phyloP scores from a whole-genome alignment of 805 yeast species.

The Candida odintsovae region DNA sequence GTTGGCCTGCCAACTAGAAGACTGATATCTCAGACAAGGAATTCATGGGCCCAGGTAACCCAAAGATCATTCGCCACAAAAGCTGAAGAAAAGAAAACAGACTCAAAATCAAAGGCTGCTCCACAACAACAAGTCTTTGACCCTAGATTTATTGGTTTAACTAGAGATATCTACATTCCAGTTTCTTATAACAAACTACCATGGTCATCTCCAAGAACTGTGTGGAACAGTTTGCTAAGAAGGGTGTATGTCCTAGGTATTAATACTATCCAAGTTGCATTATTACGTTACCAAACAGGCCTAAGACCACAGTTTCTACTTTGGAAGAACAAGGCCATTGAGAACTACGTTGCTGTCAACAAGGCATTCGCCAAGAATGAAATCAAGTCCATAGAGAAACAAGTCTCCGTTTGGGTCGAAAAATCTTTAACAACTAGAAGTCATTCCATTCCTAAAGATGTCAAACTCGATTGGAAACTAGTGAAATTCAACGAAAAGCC shows the following conservation, averaged over 20 bases:
- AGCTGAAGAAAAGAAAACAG: conserved; percentile 6
- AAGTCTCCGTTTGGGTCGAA: conserved; percentile 57
- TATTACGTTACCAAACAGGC: conserved; percentile 64
- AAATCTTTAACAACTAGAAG: conserved; percentile 50
- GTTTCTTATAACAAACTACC: conserved; percentile 37
- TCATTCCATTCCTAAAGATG: conserved; percentile 48
- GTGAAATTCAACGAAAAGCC: conserved; percentile 67
- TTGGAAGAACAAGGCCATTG: conserved; percentile 86
- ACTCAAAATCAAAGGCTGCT: conserved; percentile 7
- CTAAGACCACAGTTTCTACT: conserved; percentile 59
- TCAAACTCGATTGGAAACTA: conserved; percentile 71
- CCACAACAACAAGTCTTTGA: conserved; percentile 27
- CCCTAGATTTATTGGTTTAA: conserved; percentile 35
- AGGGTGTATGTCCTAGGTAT: conserved; percentile 57
- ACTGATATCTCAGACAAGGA: background rate
- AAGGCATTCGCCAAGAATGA: conserved; percentile 67
- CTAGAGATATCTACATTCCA: conserved; percentile 45
- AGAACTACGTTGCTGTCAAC: conserved; percentile 70
- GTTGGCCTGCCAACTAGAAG: background rate
- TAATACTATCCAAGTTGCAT: conserved; percentile 63
- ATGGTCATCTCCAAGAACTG: conserved; percentile 35
- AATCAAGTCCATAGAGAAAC: conserved; percentile 38
- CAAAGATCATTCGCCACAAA: conserved; percentile 3
- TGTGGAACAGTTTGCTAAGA: conserved; percentile 45
- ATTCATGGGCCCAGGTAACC: background rate